These are phyloP conservation scores for Irpex rosettiformis DNA, from an alignment of 1,284 basidiomycete genomes.

Conservation along the genomic window DNA sequence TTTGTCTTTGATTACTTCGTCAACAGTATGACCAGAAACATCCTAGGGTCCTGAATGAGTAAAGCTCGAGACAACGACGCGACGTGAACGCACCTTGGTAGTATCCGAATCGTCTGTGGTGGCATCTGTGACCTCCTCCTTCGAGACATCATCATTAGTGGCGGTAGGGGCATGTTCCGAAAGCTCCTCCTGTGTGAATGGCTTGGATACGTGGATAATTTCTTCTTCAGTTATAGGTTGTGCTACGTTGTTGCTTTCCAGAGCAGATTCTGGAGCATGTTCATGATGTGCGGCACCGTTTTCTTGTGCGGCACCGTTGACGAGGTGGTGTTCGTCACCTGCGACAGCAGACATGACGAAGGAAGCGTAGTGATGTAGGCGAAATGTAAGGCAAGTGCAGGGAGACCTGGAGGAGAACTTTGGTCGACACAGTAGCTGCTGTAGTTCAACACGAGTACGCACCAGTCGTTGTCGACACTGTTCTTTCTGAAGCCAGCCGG, in stretches of 20 bases:
- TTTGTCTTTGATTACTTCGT: neutral
- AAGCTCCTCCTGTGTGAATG: neutral
- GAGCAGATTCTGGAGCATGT: neutral
- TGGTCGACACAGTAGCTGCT: neutral
- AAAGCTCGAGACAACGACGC: neutral
- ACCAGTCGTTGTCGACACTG: neutral
- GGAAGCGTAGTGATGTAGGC: neutral
- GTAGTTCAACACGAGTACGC: neutral
- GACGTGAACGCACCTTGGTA: neutral
- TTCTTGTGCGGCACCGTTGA: neutral
- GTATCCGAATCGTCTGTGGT: neutral
- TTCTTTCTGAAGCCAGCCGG: conserved; percentile 1
- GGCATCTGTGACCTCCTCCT: neutral
- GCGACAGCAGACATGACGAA: conserved; percentile 9
- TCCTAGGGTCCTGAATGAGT: too few relatives aligned
- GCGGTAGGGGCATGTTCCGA: neutral
- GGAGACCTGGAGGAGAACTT: neutral
- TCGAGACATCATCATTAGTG: conserved; percentile 5
- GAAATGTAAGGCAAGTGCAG: neutral
- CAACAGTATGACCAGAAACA: neutral
- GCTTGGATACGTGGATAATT: neutral
- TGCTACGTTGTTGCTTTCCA: neutral
- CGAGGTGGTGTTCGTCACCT: conserved; percentile 3
- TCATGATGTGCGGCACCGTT: neutral
- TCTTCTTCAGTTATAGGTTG: neutral